Base-by-base conservation (phyloP, 108 stramenopile genomes). In the Nannochloropsis salina region DNA sequence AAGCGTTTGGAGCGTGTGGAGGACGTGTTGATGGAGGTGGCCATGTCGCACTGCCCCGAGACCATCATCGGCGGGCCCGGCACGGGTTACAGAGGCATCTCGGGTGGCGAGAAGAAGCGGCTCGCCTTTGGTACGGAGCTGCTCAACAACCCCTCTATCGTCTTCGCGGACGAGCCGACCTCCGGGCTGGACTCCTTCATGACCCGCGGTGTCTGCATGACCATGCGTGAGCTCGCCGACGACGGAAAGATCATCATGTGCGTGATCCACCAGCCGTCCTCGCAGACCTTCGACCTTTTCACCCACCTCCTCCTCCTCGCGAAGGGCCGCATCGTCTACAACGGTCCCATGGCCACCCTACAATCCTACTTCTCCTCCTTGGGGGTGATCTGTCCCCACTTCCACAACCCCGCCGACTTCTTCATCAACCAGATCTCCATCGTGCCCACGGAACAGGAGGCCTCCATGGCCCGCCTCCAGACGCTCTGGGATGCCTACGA, bases 91-190 rank as follows among this genome's bases (percentile, higher is more conserved):
- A 44, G 90, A 15, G 90, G 90, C 22, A 45, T 90, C 45, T 51
- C 80, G 11, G 87, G 86, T 11, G 90, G 90, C 0, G 90, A 87
- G 92, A 81, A 90, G 44, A 91, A 91, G 86, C 74, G 86, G 12
- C 83, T 86, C 10, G 45, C 80, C 44, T 83, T 91, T 43, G 94
- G 20, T 83, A 92, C 83, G 80, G 94, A 88, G 92, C 92, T 90
- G 85, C 80, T 90, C 42, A 93, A 85, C 21, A 40, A 84, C 84
- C 85, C 91, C 45, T 44, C 83, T 21, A 74, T 93, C 41, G 40
- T 89, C n/a, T 89, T 91, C 74, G 86, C 83, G 47, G 89, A 91
- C 82, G 94, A 91, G 88, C 94, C 95, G 31, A 95, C 95, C 20
- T 74, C 61, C 74, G 95, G 94, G 2, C 85, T 95, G 20, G 94